Base-by-base conservation (phyloP, 2,329 filamentous ascomycete species). In the Microdochium nivale region DNA sequence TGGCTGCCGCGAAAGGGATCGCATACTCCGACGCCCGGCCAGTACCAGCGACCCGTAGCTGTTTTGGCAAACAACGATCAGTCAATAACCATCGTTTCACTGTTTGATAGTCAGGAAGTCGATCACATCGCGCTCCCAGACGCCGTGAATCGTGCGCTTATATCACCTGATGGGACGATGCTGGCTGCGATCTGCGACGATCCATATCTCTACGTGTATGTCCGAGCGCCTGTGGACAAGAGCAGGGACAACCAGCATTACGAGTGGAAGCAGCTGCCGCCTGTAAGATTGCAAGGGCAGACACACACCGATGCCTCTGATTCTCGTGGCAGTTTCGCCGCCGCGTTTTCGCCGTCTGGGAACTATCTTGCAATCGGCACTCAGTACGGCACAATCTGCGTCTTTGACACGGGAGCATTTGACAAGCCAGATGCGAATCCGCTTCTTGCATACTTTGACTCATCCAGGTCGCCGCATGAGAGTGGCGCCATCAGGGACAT, bases 121-220 rank as follows among this genome's bases (percentile, higher is more conserved):
- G 83, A 88, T 51, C 78, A 84, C 44, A 72, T 96, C 50, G 77
- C 80, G 3, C 86, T 95, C 57, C 86, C 88, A 4, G 87, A 92
- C 63, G 87, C 84, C 57, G 92, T 97, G 72, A 99, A 99, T 62
- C 90, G 95, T 62, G 89, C 91, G 32, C 82, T 91, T n/a, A 85
- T 99, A 50, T 96, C 92, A 7, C 94, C 92, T 0, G 87, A 96
- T 64, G 92, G 91, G 1, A 80, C 78, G 21, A 70, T 92, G 11
- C 75, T 97, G 21, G 79, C 91, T 5, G 88, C 90, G 2, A 88
- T 97, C 44, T 88, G 92, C 40, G 94, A 99, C 64, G 87, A 91
- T 60, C 86, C 90, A 1, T 88, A 83, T 56, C 81, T 92, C 21
- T 96, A 94, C 67, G 84, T 97, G 57, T 94, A 95, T 66, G 73